Conservation (phyloP, 108 stramenopile species). For the Conticribra weissflogii region DNA sequence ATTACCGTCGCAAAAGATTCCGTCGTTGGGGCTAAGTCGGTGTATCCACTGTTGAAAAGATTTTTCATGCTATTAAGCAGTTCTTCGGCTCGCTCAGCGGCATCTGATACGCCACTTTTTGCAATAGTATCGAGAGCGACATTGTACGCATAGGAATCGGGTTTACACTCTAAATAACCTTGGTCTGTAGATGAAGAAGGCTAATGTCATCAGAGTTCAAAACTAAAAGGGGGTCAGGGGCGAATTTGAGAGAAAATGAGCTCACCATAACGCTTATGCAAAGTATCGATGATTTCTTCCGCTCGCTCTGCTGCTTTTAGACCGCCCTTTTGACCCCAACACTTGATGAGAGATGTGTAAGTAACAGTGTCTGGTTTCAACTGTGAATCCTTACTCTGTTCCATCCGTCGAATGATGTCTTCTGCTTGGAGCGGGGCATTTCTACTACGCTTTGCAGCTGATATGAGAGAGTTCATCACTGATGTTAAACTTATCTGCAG, state of each 20-base stretch:
- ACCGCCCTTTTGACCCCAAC: slow-evolving; percentile 47
- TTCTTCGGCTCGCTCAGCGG: slow-evolving; percentile 60
- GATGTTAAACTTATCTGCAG: slow-evolving; percentile 42
- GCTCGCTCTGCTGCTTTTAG: slow-evolving; percentile 31
- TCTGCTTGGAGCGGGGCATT: slow-evolving; percentile 50
- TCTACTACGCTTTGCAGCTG: slow-evolving; percentile 16
- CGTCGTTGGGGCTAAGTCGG: slow-evolving; percentile 39
- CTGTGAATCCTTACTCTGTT: slow-evolving; percentile 31
- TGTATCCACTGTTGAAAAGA: slow-evolving; percentile 34
- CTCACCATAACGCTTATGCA: slow-evolving; percentile 22
- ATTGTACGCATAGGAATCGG: slow-evolving; percentile 43
- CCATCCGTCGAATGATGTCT: slow-evolving; percentile 48
- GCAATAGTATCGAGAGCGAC: slow-evolving; percentile 68
- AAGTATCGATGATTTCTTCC: slow-evolving; percentile 40
- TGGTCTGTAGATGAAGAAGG: too few species aligned
- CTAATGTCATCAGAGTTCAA: neutral
- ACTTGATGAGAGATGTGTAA: slow-evolving; percentile 54
- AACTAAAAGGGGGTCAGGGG: neutral
- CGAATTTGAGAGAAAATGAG: neutral
- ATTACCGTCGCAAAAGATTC: slow-evolving; percentile 46
- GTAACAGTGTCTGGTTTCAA: slow-evolving; percentile 51
- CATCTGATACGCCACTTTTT: slow-evolving; percentile 36
- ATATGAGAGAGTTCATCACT: slow-evolving; percentile 41
- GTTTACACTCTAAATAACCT: slow-evolving; percentile 44
- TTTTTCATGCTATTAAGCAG: slow-evolving; percentile 68